Conservation (phyloP, 768 basidiomycete species). For the Tricholoma saponaceum region DNA sequence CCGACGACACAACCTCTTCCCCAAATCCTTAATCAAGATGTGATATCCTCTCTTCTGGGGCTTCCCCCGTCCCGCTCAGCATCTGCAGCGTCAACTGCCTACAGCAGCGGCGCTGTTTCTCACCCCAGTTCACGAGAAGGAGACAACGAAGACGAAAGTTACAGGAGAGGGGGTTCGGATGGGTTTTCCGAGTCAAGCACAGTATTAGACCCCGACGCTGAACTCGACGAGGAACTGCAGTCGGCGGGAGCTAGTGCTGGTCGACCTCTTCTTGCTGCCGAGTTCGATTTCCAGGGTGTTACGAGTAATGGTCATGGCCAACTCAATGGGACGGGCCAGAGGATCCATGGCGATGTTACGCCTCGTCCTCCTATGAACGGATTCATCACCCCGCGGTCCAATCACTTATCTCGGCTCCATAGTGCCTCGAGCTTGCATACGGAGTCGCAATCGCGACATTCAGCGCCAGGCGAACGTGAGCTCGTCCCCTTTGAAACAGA, state of each 20-base stretch:
- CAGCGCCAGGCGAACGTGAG: constrained; percentile 17
- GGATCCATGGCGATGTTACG: constrained; percentile 55
- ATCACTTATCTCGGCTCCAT: neutral
- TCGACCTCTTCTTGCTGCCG: constrained; percentile 27
- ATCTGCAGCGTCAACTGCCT: constrained; percentile 33
- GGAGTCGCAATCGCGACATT: neutral
- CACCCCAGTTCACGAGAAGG: constrained; percentile 50
- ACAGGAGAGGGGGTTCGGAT: constrained; percentile 27
- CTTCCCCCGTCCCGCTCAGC: constrained; percentile 40
- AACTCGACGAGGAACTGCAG: constrained; percentile 21
- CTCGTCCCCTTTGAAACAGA: constrained; percentile 61
- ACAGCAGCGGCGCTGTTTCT: constrained; percentile 29
- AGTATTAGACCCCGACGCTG: constrained; percentile 33
- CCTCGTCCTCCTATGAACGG: constrained; percentile 44
- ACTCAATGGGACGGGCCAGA: constrained; percentile 12
- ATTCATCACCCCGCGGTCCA: constrained; percentile 15
- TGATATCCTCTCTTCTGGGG: constrained; percentile 62
- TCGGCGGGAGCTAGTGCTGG: constrained; percentile 27
- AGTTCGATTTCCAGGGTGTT: constrained; percentile 1
- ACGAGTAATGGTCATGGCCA: constrained; percentile 7
- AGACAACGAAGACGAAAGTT: constrained; percentile 50
- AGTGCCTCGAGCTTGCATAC: neutral
- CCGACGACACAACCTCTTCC: constrained; percentile 50
- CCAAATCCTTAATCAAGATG: constrained; percentile 68
- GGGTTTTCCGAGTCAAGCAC: constrained; percentile 41